Evolutionary conservation across 306 rosid genomes (phyloP).

Genomic region (Vicia sativa): DNA sequence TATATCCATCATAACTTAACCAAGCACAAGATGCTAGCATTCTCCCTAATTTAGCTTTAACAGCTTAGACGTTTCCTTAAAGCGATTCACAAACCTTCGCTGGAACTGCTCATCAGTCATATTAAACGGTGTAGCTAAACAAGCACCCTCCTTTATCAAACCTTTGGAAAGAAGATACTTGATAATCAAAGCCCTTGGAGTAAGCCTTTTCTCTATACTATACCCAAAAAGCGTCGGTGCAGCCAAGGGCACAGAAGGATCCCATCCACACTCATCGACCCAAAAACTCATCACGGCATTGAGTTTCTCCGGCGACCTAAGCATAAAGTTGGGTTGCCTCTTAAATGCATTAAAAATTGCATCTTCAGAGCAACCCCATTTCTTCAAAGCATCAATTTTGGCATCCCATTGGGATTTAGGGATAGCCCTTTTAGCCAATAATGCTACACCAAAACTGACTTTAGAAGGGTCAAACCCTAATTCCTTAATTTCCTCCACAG

Average conservation of each 20-base stretch:
- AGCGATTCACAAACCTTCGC: constrained; percentile 36
- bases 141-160: neutral
- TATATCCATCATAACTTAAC: neutral
- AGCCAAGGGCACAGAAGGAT: constrained; percentile 14
- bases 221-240: neutral
- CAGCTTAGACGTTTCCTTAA: constrained; percentile 25
- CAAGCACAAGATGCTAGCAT: neutral
- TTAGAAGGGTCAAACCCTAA: constrained; percentile 52
- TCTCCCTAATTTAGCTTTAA: constrained; percentile 23
- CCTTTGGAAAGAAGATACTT: constrained; percentile 46
- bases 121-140: constrained; percentile 19
- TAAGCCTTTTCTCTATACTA: constrained; percentile 54
- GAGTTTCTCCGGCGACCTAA: constrained; percentile 48
- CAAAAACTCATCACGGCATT: constrained; percentile 46
- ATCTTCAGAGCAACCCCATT: constrained; percentile 67
- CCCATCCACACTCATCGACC: constrained; percentile 46
- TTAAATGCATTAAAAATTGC: constrained; percentile 35
- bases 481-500: constrained; percentile 42
- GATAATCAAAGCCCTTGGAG: constrained; percentile 45
- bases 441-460: constrained; percentile 31
- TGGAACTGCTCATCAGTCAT: constrained; percentile 31
- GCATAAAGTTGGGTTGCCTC: constrained; percentile 44
- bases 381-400: constrained; percentile 46
- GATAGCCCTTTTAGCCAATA: constrained; percentile 17
- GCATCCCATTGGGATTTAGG: constrained; percentile 41